phyloP scores from a whole-genome alignment of 805 yeast species.

The Starmerella tilneyi region DNA sequence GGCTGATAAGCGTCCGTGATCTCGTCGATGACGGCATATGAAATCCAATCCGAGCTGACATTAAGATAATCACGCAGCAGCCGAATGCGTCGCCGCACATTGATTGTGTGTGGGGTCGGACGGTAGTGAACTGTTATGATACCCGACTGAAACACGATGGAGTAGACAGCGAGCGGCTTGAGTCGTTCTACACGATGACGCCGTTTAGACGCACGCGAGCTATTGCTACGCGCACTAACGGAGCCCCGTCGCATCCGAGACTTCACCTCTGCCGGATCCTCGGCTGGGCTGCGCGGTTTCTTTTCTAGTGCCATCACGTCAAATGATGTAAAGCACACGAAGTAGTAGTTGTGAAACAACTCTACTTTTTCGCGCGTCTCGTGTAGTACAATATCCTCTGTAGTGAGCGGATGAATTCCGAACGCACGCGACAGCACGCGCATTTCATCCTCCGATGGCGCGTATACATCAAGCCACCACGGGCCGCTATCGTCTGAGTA shows the following conservation, averaged over 20 bases:
- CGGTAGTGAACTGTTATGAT: slow-evolving; percentile 88
- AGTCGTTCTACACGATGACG: slow-evolving; percentile 38
- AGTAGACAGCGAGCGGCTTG: slow-evolving; percentile 84
- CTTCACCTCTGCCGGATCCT: neutral
- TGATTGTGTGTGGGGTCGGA: slow-evolving; percentile 92
- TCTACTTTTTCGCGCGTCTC: slow-evolving; percentile 97
- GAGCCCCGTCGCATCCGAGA: slow-evolving; percentile 14
- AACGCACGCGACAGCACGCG: slow-evolving; percentile 82
- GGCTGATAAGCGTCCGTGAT: slow-evolving; percentile 97
- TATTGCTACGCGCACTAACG: slow-evolving; percentile 16
- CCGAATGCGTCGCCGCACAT: slow-evolving; percentile 88
- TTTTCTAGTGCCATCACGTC: slow-evolving; percentile 38
- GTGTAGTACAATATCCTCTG: slow-evolving; percentile 93
- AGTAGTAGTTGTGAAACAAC: slow-evolving; percentile 76
- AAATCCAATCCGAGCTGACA: slow-evolving; percentile 92
- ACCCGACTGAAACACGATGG: slow-evolving; percentile 82
- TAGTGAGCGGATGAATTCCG: slow-evolving; percentile 94
- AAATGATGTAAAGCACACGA: slow-evolving; percentile 69
- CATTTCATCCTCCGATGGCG: slow-evolving; percentile 95
- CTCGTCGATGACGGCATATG: slow-evolving; percentile 92
- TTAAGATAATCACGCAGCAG: slow-evolving; percentile 76
- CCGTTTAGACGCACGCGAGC: slow-evolving; percentile 28
- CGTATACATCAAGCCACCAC: slow-evolving; percentile 93
- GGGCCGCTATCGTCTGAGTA: slow-evolving; percentile 45
- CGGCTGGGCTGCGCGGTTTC: neutral